phyloP scores from a whole-genome alignment of 441 rosid species.

The Adansonia rubrostipa region DNA sequence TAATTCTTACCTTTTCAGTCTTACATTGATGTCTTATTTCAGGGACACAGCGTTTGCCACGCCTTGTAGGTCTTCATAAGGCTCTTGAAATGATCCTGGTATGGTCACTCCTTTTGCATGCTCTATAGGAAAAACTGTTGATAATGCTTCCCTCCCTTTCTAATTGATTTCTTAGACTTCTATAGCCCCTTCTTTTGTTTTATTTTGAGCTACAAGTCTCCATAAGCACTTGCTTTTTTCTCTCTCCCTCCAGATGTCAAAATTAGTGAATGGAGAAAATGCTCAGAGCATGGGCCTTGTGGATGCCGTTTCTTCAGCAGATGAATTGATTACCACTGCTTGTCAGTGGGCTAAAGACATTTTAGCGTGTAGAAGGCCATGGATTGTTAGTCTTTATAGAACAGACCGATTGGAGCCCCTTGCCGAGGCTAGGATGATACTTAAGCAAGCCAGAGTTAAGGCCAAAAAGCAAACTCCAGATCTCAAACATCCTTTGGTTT shows the following conservation, averaged over 20 bases:
- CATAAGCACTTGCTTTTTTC: neutral
- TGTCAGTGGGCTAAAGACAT: slow-evolving; percentile 14
- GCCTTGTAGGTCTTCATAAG: slow-evolving; percentile 17
- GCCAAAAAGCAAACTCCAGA: slow-evolving; percentile 17
- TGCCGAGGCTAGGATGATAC: slow-evolving; percentile 13
- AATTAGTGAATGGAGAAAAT: slow-evolving; percentile 4
- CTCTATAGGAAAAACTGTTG: neutral
- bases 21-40: slow-evolving; percentile 13
- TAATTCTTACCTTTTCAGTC: neutral
- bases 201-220: neutral
- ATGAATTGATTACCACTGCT: slow-evolving; percentile 4
- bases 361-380: neutral
- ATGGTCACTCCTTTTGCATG: neutral
- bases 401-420: slow-evolving; percentile 19
- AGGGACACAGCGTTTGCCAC: slow-evolving; percentile 23
- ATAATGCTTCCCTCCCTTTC: slow-evolving; percentile 7
- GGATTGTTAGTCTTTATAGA: slow-evolving; percentile 16
- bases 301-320: slow-evolving; percentile 9
- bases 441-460: slow-evolving; percentile 15
- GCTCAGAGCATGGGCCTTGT: neutral
- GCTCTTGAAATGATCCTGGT: slow-evolving; percentile 23
- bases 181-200: neutral
- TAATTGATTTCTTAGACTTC: neutral
- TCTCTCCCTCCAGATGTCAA: neutral
- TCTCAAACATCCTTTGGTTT: slow-evolving; percentile 24